Evolutionary conservation across 2,329 filamentous ascomycete genomes (phyloP), one percentile per base, ranked within the genome.

Genomic region (Fusarium sp.): DNA sequence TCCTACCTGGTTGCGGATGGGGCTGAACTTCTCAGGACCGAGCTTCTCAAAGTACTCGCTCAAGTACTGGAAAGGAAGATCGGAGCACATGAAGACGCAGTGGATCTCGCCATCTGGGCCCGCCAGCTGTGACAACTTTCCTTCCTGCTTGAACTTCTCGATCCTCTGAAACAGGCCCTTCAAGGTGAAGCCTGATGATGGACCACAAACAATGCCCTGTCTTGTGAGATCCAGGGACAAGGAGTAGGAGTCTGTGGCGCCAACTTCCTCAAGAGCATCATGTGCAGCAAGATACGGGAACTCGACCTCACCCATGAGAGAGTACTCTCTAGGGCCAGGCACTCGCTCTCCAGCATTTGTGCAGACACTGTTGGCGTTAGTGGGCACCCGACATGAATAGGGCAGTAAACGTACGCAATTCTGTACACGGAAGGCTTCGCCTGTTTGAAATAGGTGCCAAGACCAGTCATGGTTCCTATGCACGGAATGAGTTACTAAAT

Each of bases 51-150:
- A 91, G 76, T 91, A 91, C 73, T 89, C 87, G 35, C 86, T 84
- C 58, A 91, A 83, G 73, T 91, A 91, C 77, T 91, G 89, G 74
- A 91, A 91, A 0, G 90, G 90, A 22, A 92, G 79, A 71, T 92
- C 90, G 68, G 89, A 90, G 79, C 89, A 92, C 35, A 91, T 82
- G 78, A 92, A 92, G 4, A 90, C 88, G 54, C 87, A 89, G 62
- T 87, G 82, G 11, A 86, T 83, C 83, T 85, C 81, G 4, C 87
- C 85, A 54, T 86, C 82, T 2, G 82, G 79, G 3, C 85, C 86
- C 5, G 85, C 82, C 11, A 90, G 78, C n/a, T 85, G 80, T 2
- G 80, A 67, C 6, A 90, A 78, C 0, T 81, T 86, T 2, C 84
- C 86, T 0, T 83, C 83, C 1, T 80, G 78, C 76, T 89, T 90